Conservation (phyloP, 2,329 filamentous ascomycete species). For the Ophiostoma sp. region DNA sequence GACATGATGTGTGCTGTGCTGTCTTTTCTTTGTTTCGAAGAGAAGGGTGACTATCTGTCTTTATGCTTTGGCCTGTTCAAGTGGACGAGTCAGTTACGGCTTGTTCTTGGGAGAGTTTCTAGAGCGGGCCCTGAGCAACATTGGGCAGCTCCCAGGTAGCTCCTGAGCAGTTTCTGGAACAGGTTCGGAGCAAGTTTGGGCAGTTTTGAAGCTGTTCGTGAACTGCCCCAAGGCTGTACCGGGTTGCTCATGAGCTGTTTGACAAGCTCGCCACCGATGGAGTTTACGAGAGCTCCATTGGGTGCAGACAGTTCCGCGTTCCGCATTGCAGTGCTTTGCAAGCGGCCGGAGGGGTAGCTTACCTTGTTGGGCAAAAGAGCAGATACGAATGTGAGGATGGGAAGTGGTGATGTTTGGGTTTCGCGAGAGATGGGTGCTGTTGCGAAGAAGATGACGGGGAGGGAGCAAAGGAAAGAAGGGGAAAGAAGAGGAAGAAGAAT, state of each 20-base stretch:
- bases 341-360: constrained; percentile 15
- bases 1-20: constrained; percentile 55
- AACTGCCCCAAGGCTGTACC: background rate
- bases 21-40: constrained; percentile 9
- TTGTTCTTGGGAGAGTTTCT: background rate
- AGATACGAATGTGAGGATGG: constrained; percentile 12
- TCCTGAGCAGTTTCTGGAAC: background rate
- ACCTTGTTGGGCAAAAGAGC: constrained; percentile 21
- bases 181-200: background rate
- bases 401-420: constrained; percentile 4
- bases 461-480: constrained; percentile 13
- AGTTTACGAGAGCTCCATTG: background rate
- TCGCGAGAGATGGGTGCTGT: constrained; percentile 13
- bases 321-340: constrained; percentile 6
- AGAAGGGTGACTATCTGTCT: constrained; percentile 4
- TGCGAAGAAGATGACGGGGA: constrained; percentile 14
- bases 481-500: constrained; percentile 19
- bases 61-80: constrained; percentile 13
- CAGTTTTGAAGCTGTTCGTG: background rate
- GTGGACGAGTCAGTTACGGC: constrained; percentile 10
- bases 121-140: background rate
- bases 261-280: background rate
- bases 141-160: background rate
- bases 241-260: background rate
- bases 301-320: constrained; percentile 6